Percentiles rank a stretch among this genome's conserved stretches.
Evolutionary conservation across 768 basidiomycete species (phyloP).

Genomic region (Cystobasidium ongulense): DNA sequence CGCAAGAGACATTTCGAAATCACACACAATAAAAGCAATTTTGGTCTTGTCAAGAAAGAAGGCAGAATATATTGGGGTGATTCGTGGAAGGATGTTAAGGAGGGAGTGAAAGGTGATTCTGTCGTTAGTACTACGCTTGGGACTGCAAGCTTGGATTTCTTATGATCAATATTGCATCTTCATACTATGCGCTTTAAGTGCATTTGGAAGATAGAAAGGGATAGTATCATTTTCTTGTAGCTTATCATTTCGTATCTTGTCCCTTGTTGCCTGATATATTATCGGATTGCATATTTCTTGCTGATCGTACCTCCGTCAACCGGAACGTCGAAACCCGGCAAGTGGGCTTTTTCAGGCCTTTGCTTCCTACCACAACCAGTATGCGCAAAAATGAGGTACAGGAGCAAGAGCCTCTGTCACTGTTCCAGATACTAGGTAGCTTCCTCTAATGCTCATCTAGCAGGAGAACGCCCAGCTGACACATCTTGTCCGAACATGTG

Average conservation of each 20-base stretch:
- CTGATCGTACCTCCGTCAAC: too few species aligned
- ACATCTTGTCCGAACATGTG: neutral
- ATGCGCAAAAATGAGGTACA: neutral
- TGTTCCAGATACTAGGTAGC: slow-evolving; percentile 22
- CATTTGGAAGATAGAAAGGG: too few species aligned
- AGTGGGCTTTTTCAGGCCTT: too few species aligned
- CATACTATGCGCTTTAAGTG: neutral
- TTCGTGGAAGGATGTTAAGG: neutral
- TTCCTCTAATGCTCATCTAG: too few species aligned
- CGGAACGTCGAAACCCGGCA: too few species aligned
- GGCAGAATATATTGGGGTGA: slow-evolving; percentile 11
- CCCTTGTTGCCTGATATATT: too few species aligned
- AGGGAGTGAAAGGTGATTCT: neutral
- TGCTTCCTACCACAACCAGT: neutral
- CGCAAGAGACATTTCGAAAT: slow-evolving; percentile 2
- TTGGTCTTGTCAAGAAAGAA: neutral
- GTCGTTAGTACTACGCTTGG: neutral
- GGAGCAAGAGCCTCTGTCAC: slow-evolving; percentile 18
- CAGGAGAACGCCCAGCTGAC: too few species aligned
- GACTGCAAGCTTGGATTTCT: slow-evolving; percentile 14
- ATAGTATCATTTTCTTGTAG: too few species aligned
- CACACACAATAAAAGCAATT: neutral
- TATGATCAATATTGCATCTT: neutral
- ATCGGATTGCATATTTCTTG: too few species aligned
- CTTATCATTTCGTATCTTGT: too few species aligned